Conservation (phyloP, 1,284 basidiomycete species). For the Ceratobasidium sp. region DNA sequence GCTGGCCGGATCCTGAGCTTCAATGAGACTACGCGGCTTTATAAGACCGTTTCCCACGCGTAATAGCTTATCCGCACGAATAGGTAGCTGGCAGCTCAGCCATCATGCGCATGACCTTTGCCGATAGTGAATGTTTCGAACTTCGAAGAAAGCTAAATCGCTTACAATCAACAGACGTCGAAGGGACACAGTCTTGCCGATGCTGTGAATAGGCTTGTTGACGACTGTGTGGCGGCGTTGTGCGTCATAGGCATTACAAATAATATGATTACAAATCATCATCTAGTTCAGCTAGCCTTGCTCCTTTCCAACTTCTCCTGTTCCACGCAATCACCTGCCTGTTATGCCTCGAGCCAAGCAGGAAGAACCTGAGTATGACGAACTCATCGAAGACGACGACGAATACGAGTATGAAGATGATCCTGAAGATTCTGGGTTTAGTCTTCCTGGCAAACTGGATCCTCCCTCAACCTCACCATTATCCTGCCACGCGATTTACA, state of each 20-base stretch:
- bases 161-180: background rate
- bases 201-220: background rate
- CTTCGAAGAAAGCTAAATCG: background rate
- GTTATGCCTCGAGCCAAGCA: constrained; percentile 11
- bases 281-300: background rate
- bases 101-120: background rate
- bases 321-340: background rate
- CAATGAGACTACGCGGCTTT: background rate
- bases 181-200: background rate
- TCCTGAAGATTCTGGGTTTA: constrained; percentile 20
- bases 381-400: constrained; percentile 13
- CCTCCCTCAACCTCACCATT: constrained; percentile 21
- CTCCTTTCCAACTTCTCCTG: background rate
- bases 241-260: background rate
- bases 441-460: constrained; percentile 1
- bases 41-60: background rate
- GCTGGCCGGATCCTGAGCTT: background rate
- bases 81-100: background rate
- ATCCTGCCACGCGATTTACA: constrained; percentile 35
- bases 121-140: background rate
- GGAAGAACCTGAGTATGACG: constrained; percentile 21
- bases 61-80: constrained; percentile 9
- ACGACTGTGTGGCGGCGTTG: background rate
- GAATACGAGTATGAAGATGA: constrained; percentile 19
- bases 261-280: background rate